Evolutionary conservation across 176 grass and related monocot genomes (phyloP), one percentile per base, ranked within the genome.

Genomic region (Eragrostis nindensis): DNA sequence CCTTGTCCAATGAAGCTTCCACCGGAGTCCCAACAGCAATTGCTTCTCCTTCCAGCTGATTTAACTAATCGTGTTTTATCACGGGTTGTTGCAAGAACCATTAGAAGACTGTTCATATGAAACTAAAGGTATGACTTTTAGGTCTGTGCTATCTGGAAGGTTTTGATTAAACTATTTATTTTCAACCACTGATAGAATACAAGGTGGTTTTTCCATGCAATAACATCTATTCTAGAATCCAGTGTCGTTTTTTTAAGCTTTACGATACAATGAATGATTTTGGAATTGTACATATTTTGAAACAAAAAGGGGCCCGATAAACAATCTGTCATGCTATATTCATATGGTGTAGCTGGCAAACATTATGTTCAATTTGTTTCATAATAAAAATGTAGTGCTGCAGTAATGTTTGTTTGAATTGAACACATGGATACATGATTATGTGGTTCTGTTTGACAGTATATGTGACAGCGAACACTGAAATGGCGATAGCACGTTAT

Each of bases 81-180:
- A 84, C 86, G 96, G 41, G 88, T 73, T 57, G 70, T 93, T 62
- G 96, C 96, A 73, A 93, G 96, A 86, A 89, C 96, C 66, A 83
- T 98, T 53, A 83, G 92, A 86, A 87, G 79, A 71, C 73, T 95
- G 75, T 89, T 98, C 77, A 80, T 70, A 38, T 95, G 74, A 85
- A 68, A 43, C 60, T 65, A 30, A 57, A 81, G 64, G 72, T 85
- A 52, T 68, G 74, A 3, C 9, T 62, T 68, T 74, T 66, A 1
- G 2, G 7, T 73, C 45, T 62, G 29, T 27, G 19, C 56, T 77
- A 71, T 4, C 24, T 40, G n/a, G 41, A 62, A 52, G 18, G 7
- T 70, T 62, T 69, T 76, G 27, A 0, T 54, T 68, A 24, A 48
- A 12, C 12, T 36, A 36, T 18, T 30, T 75, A 1, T 36, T 77